These are phyloP conservation scores for Globisporangium irregulare DNA, from an alignment of 352 stramenopile genomes.

Conservation along the genomic window DNA sequence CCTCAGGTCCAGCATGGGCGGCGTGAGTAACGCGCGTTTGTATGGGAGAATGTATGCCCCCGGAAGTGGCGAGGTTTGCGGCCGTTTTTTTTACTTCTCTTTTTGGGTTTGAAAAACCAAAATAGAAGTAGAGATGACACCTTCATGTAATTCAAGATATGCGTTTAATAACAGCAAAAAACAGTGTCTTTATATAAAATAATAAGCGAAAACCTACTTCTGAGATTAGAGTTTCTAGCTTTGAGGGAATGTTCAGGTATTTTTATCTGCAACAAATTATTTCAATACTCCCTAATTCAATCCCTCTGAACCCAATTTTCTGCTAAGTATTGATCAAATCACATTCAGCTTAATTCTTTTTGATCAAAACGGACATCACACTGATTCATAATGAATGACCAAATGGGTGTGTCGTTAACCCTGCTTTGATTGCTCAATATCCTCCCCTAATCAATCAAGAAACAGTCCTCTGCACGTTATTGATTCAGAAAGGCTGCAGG, in stretches of 20 bases:
- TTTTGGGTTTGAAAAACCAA: constrained; percentile 12
- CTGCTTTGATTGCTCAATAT: neutral
- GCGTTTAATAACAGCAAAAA: neutral
- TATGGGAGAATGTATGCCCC: constrained; percentile 13
- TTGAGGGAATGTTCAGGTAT: neutral
- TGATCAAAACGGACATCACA: neutral
- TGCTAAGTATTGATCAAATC: neutral
- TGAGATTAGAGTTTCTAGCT: neutral
- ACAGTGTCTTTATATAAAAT: neutral
- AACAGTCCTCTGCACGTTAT: neutral
- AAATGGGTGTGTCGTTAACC: no score
- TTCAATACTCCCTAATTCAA: neutral
- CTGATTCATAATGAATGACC: neutral
- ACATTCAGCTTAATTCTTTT: no score
- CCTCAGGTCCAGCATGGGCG: constrained; percentile 1
- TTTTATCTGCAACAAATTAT: neutral
- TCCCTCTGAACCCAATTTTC: neutral
- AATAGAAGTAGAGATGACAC: neutral
- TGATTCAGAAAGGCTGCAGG: neutral
- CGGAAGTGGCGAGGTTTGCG: constrained; percentile 2
- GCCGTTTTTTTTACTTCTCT: neutral
- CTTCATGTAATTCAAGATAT: neutral
- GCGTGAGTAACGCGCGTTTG: constrained; percentile 9
- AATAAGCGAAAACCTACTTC: neutral
- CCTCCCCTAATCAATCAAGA: neutral